Evolutionary conservation across 495 filamentous ascomycete genomes (phyloP), one percentile per base, ranked within the genome.

Genomic region (Aspergillus cristatus): DNA sequence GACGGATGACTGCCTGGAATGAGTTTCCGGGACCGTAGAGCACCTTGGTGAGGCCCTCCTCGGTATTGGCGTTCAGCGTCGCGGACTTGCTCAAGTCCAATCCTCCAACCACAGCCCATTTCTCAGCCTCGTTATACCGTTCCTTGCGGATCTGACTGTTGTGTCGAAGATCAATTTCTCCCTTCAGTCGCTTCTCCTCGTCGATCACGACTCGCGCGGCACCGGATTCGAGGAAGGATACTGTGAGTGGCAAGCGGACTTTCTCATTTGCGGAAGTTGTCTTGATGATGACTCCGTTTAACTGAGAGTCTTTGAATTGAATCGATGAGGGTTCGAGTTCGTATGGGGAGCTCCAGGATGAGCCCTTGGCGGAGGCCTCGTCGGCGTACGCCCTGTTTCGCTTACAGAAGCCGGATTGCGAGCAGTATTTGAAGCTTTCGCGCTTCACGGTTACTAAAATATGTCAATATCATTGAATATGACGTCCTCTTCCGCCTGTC

Each of bases 401-500:
- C 54, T 84, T 86, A 62, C 93, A 97, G 70, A 97, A 98, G 39
- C 91, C 91, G 0, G 89, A 88, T 58, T 98, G 91, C 26, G 75
- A 63, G 65, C 91, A 98, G 42, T 79, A 94, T 53, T 97, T 98
- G 72, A 96, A 97, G 49, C 89, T 86, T 48, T 93, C 82, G 48
- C 94, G 82, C 63, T 98, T 97, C 14, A 98, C 93, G 50, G 73
- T 63, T 38, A 76, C 88, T 91, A 54, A 16, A 46, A 32, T 22
- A 11, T 40, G 38, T 42, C 35, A 42, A 8, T n/a, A n/a, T 8
- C 20, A 24, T 24, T 4, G 20, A 24, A 24, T 24, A 8, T 24
- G 4, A 24, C 4, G 4, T 24, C 8, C 20, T 8, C 4, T 24
- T 24, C 20, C 8, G 16, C 3, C 25, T 2, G 31, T 8, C 3